Conservation (phyloP, 2,329 filamentous ascomycete species). For the Neofusicoccum sp. region DNA sequence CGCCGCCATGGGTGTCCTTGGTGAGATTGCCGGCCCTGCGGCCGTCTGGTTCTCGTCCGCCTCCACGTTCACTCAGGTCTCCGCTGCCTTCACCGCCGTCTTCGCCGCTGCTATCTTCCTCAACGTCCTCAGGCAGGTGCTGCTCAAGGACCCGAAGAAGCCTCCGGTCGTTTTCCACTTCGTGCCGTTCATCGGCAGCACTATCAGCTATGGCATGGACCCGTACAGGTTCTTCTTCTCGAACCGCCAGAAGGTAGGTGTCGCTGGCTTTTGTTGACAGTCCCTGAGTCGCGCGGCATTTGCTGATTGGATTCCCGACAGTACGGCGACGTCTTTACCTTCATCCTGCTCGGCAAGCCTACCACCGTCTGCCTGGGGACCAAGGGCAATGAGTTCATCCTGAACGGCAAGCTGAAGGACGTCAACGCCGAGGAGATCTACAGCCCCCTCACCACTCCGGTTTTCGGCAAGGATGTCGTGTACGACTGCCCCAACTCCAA, state of each 20-base stretch:
- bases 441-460: constrained; percentile 66
- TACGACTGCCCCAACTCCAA: constrained; percentile 90
- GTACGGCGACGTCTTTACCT: constrained; percentile 90
- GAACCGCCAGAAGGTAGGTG: constrained; percentile 67
- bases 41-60: constrained; percentile 42
- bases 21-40: constrained; percentile 49
- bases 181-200: constrained; percentile 78
- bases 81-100: constrained; percentile 47
- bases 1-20: constrained; percentile 52
- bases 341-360: constrained; percentile 82
- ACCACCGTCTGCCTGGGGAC: constrained; percentile 82
- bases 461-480: constrained; percentile 81
- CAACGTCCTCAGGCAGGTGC: constrained; percentile 77
- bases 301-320: constrained; percentile 33
- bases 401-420: constrained; percentile 87
- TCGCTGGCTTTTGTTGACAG: not conserved
- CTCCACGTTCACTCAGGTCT: constrained; percentile 45
- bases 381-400: constrained; percentile 83
- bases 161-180: constrained; percentile 64
- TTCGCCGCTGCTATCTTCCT: constrained; percentile 61
- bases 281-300: not conserved
- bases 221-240: constrained; percentile 80
- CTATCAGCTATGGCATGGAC: constrained; percentile 91
- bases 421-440: constrained; percentile 91
- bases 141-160: constrained; percentile 75